phyloP scores from a whole-genome alignment of 2,329 filamentous ascomycete species.

The Decorospora gaudefroyi region DNA sequence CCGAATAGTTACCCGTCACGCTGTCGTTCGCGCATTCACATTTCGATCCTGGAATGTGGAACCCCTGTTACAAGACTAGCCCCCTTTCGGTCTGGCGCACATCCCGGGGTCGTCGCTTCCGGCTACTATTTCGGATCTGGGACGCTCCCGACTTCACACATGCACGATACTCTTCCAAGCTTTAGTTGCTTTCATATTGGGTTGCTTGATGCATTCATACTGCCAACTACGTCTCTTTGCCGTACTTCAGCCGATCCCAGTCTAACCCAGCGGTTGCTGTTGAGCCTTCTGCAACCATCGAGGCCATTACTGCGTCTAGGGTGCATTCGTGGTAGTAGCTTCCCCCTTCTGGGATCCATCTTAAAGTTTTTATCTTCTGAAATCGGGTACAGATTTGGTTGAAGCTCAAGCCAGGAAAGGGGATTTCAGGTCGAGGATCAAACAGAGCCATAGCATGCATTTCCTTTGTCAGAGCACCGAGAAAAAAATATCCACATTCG shows the following conservation, averaged over 20 bases:
- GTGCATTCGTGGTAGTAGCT: background rate
- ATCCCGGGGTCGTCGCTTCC: background rate
- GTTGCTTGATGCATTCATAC: too few relatives aligned
- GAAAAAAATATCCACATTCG: background rate
- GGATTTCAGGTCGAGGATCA: background rate
- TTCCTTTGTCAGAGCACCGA: background rate
- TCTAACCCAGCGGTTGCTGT: background rate
- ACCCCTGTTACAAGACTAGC: constrained; percentile 19
- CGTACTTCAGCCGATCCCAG: background rate
- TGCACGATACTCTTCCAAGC: too few relatives aligned
- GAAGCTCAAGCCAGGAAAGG: background rate
- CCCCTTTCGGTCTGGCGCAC: background rate
- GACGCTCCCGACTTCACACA: background rate
- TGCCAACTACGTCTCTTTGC: too few relatives aligned
- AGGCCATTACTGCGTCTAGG: background rate
- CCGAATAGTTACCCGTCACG: constrained; percentile 3
- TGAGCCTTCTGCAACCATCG: background rate
- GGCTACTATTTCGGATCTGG: constrained; percentile 4
- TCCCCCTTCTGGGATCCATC: background rate
- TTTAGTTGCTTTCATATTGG: too few relatives aligned
- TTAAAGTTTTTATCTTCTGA: background rate
- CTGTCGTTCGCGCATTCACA: constrained; percentile 11
- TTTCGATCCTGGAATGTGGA: constrained; percentile 10
- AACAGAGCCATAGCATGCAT: background rate
- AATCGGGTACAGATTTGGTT: background rate